Evolutionary conservation across 495 filamentous ascomycete species (phyloP), one percentile per base, ranked within the genome.

Genomic region (Aspergillus cristatus): DNA sequence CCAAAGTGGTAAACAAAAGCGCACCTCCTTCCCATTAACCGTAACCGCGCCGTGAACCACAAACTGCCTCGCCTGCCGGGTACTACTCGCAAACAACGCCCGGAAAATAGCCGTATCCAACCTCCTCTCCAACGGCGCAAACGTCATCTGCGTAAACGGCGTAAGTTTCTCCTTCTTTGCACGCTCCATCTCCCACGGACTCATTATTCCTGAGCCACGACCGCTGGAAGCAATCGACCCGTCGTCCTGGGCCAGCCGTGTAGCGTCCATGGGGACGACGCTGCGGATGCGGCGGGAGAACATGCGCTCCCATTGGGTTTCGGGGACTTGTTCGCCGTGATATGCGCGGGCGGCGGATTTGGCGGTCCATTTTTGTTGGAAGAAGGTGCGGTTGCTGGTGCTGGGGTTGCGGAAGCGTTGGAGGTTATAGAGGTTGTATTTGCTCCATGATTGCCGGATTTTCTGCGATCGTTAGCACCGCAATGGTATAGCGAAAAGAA

Each of bases 341-440:
- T 97, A 98, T 37, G 73, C 77, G 34, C 91, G 84, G 5, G 85
- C 74, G 38, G 75, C 37, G 7, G 86, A 75, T 59, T 97, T 98
- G 41, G 89, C 84, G 0, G 53, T 51, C 88, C 88, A 98, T 84
- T 96, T 97, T 57, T 98, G 91, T 70, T 98, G 91, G 75, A 93
- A 98, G 68, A 84, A 90, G 33, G 88, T 95, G 30, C 61, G 60
- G 7, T 43, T 53, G 11, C 42, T 38, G 32, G 57, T 62, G 2
- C 31, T 46, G 15, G 68, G 66, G 29, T 48, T 48, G 37, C 62
- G 54, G 33, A 74, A 58, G 40, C 70, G 70, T 18, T 62, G 52
- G 43, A 98, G 63, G 68, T 95, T 96, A 74, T 83, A 98, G 45
- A 98, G 71, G 53, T 93, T 95, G 71, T 86, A 89, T 64, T 94